Evolutionary conservation across 2,329 filamentous ascomycete genomes (phyloP).

Genomic region (Lachnellula occidentalis): DNA sequence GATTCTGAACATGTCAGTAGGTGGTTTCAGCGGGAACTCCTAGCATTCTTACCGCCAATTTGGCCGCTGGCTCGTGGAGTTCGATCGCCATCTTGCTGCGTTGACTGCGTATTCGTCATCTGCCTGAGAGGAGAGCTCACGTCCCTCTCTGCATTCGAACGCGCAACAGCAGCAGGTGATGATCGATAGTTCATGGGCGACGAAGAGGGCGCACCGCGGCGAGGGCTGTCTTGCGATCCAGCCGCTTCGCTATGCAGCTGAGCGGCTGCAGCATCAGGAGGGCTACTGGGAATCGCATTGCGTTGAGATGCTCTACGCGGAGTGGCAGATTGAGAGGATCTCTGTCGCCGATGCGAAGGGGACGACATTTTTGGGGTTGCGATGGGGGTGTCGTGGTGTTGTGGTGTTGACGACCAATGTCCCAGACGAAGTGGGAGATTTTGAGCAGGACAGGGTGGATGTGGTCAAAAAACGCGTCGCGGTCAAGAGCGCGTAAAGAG

Average conservation of each 20-base stretch:
- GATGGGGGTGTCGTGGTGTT: conserved; percentile 4
- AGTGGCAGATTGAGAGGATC: conserved; percentile 49
- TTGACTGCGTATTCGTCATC: conserved; percentile 52
- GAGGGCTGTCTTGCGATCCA: conserved; percentile 32
- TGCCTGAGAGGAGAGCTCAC: conserved; percentile 58
- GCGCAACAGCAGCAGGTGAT: conserved; percentile 44
- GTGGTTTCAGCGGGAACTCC: background rate
- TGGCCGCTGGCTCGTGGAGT: conserved; percentile 62
- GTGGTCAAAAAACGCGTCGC: conserved; percentile 10
- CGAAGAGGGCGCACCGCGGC: conserved; percentile 58
- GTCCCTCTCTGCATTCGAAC: conserved; percentile 33
- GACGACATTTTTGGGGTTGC: conserved; percentile 51
- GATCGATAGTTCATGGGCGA: conserved; percentile 77
- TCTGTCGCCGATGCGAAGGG: conserved; percentile 50
- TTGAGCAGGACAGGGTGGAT: conserved; percentile 2
- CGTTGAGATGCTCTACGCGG: conserved; percentile 52
- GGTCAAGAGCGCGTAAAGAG: conserved; percentile 11
- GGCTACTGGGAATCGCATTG: conserved; percentile 46
- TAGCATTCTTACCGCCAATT: conserved; percentile 52
- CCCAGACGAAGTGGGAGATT: background rate
- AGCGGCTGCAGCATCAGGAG: conserved; percentile 33
- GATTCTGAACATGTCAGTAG: conserved; percentile 57
- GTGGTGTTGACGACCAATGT: background rate
- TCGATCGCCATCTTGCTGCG: conserved; percentile 53
- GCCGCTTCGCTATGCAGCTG: conserved; percentile 33